Percentiles rank a stretch among this genome's conserved stretches.
Conservation (phyloP, 148 eudicot species). For the Silene uniflora region DNA sequence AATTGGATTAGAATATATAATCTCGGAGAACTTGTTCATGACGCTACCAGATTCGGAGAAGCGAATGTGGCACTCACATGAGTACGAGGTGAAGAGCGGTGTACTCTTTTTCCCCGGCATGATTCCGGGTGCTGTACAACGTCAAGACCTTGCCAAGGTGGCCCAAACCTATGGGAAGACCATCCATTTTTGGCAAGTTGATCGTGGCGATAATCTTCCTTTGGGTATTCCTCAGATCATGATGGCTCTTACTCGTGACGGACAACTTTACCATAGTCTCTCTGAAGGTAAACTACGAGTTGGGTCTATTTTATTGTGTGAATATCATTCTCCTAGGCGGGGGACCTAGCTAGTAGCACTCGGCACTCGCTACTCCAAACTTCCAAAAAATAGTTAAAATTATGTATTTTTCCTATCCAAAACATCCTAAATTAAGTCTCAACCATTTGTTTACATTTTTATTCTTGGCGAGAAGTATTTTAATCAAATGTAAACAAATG, state of each 20-base stretch:
- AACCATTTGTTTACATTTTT: too few relatives aligned
- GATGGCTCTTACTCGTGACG: slow-evolving; percentile 95
- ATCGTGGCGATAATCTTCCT: slow-evolving; percentile 69
- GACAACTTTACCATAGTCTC: slow-evolving; percentile 55
- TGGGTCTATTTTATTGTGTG: too few relatives aligned
- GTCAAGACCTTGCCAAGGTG: slow-evolving; percentile 69
- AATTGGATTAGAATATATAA: slow-evolving; percentile 75
- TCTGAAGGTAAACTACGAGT: slow-evolving; percentile 39
- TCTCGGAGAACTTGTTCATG: slow-evolving; percentile 66
- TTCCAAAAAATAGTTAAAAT: too few relatives aligned
- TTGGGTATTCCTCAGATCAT: slow-evolving; percentile 81
- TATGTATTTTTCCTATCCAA: too few relatives aligned
- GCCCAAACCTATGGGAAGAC: slow-evolving; percentile 76
- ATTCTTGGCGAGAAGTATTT: too few relatives aligned
- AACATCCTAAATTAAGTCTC: too few relatives aligned
- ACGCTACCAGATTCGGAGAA: slow-evolving; percentile 77
- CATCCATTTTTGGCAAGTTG: slow-evolving; percentile 87
- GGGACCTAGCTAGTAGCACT: too few relatives aligned
- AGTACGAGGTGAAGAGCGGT: slow-evolving; percentile 89
- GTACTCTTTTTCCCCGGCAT: slow-evolving; percentile 62
- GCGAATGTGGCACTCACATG: slow-evolving; percentile 80
- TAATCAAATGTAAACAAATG: too few relatives aligned
- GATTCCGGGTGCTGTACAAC: slow-evolving; percentile 58
- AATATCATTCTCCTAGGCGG: too few relatives aligned
- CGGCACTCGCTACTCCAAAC: too few relatives aligned